phyloP scores from a whole-genome alignment of 2,329 filamentous ascomycete genomes.

The Didymella arachidicola region DNA sequence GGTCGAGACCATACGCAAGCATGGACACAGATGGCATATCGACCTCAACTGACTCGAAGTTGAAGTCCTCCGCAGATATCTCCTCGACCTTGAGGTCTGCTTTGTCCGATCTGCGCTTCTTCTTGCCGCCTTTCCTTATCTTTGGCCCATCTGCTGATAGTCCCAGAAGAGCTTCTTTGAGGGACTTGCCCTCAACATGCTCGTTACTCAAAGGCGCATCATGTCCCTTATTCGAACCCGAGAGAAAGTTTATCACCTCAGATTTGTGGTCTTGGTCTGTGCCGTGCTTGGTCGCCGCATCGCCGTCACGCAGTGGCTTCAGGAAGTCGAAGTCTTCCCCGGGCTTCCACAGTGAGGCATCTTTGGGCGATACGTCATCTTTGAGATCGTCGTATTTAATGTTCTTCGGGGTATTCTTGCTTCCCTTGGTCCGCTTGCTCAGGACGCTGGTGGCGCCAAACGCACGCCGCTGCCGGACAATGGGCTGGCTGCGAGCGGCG shows the following conservation, averaged over 20 bases:
- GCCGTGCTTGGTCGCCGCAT: neutral
- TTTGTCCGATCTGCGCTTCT: neutral
- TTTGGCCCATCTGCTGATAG: conserved; percentile 2
- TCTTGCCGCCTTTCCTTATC: conserved; percentile 15
- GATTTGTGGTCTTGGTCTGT: neutral
- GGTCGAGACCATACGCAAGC: conserved; percentile 78
- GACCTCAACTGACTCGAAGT: conserved; percentile 51
- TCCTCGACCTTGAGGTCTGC: conserved; percentile 35
- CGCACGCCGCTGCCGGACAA: conserved; percentile 21
- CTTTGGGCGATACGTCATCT: neutral
- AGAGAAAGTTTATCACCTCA: neutral
- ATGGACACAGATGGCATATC: conserved; percentile 65
- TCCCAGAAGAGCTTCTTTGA: conserved; percentile 36
- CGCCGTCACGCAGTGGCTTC: neutral
- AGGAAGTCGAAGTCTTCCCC: neutral
- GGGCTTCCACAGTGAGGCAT: neutral
- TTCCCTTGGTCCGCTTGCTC: conserved; percentile 15
- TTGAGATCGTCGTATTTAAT: neutral
- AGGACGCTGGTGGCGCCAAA: conserved; percentile 26
- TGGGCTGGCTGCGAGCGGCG: conserved; percentile 23
- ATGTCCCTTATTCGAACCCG: neutral
- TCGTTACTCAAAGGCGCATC: neutral
- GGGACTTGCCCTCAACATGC: conserved; percentile 19
- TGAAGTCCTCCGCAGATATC: conserved; percentile 40
- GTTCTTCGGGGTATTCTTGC: conserved; percentile 3